Base-by-base conservation (phyloP, 768 basidiomycete species). In the Amanita thiersii region DNA sequence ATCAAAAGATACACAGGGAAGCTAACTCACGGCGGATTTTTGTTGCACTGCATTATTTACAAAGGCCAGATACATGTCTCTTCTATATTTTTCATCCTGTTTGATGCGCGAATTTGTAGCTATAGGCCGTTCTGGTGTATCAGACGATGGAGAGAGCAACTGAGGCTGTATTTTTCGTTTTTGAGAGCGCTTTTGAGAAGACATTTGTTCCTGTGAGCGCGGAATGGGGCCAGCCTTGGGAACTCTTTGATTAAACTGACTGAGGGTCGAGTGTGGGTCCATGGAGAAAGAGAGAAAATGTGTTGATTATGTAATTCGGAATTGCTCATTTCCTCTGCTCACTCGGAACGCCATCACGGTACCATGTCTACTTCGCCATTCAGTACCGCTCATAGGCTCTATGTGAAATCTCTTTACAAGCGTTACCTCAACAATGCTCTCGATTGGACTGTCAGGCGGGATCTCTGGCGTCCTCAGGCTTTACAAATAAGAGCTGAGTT, bases 321-420 rank as follows among this genome's bases (percentile, higher is more conserved):
- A n/a, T n/a, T n/a, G n/a, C n/a, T n/a, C n/a, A n/a, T n/a, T n/a
- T n/a, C n/a, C n/a, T n/a, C n/a, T n/a, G n/a, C n/a, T n/a, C n/a
- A n/a, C n/a, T n/a, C n/a, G n/a, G n/a, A n/a, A n/a, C n/a, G n/a
- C n/a, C n/a, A n/a, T n/a, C n/a, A n/a, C n/a, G n/a, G n/a, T n/a
- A 62, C 60, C 48, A 79, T 80, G 78, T 67, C 79, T 32, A 55
- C 64, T 40, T 65, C 73, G 41, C 62, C 83, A 25, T 90, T 88
- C 66, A 72, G 82, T 30, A 64, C 76, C 24, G 83, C 79, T 3
- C 86, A 88, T 66, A 77, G 79, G 57, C 72, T 77, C 52, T 84
- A 92, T 56, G 89, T 92, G 59, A 89, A 94, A 66, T 88, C 86
- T 6, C 75, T 98, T 4, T 97, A 96, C 71, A 82, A 76, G 55